Evolutionary conservation across 179 eudicot species (phyloP), one percentile per base, ranked within the genome.

Genomic region (Beta macrorhiza): DNA sequence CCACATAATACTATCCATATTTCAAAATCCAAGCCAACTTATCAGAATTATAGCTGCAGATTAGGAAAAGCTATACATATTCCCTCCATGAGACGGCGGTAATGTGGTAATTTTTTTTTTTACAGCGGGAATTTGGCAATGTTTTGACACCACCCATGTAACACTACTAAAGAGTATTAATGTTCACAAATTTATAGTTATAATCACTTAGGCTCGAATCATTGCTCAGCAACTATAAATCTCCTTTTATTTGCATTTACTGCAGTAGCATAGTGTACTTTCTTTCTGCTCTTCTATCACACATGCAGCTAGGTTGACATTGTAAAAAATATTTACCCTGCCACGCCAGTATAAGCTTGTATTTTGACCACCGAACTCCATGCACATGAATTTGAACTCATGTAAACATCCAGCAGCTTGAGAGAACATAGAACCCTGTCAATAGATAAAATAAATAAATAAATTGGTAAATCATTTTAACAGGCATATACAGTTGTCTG

Each of bases 351-450:
- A 94, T 68, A 90, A 80, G 81, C 82, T 86, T 73, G 90, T 79
- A 80, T 90, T 69, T 78, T 87, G 88, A 77, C 88, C 87, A 79
- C 89, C 90, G 62, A 77, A 78, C 67, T 85, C 91, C 67, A 85
- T 77, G 83, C 94, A 90, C 81, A 88, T 86, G 81, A 84, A 81
- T 80, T 93, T 92, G 74, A 93, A 92, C 82, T 96, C 97, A 69
- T 96, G 98, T 86, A 94, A 86, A 76, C 92, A 91, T 76, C 97
- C 91, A 82, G 97, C 96, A 79, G 99, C 99, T 88, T 96, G 98
- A 78, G 99, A 92, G 87, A 92, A 89, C 87, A 93, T 89, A 67
- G 91, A 88, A 65, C 97, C 99, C 99, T 96, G 84, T 45, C 32
- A 83, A 80, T 4, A 75, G 44, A 83, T 58, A 61, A 20, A 44